Evolutionary conservation across 768 basidiomycete genomes (phyloP).

Genomic region (Roridomyces roridus): DNA sequence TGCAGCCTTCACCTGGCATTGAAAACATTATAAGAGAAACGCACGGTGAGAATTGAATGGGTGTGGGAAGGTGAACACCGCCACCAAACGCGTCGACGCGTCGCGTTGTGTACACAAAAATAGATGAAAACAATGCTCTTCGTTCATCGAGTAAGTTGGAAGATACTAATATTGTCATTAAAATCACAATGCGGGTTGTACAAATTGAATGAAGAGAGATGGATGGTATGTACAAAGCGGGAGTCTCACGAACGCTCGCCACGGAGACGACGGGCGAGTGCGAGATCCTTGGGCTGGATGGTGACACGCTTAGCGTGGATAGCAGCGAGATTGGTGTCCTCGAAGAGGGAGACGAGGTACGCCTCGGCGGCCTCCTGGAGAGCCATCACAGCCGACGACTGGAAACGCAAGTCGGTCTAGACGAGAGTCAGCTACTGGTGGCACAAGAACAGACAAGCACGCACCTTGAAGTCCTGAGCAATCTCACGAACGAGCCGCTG

Average conservation of each 20-base stretch:
- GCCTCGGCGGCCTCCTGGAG: conserved; percentile 87
- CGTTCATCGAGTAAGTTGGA: too few relatives aligned
- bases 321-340: conserved; percentile 78
- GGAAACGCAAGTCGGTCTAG: conserved; percentile 72
- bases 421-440: neutral
- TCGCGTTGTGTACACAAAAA: conserved; percentile 10
- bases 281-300: conserved; percentile 84
- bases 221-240: neutral
- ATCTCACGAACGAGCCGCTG: conserved; percentile 61
- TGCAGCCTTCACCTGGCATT: too few relatives aligned
- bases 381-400: conserved; percentile 78
- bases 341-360: conserved; percentile 80
- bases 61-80: too few relatives aligned
- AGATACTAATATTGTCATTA: too few relatives aligned
- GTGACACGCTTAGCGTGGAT: conserved; percentile 90
- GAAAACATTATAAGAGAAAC: too few relatives aligned
- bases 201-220: neutral
- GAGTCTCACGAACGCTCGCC: conserved; percentile 49
- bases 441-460: conserved; percentile 1
- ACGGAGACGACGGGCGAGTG: conserved; percentile 78
- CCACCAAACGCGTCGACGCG: neutral
- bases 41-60: too few relatives aligned
- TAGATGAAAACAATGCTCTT: too few relatives aligned
- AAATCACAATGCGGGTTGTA: neutral
- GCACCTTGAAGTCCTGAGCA: conserved; percentile 65